These are phyloP conservation scores for Dichotomocladium elegans DNA, from an alignment of 371 early-diverging fungal species.

Conservation along the genomic window DNA sequence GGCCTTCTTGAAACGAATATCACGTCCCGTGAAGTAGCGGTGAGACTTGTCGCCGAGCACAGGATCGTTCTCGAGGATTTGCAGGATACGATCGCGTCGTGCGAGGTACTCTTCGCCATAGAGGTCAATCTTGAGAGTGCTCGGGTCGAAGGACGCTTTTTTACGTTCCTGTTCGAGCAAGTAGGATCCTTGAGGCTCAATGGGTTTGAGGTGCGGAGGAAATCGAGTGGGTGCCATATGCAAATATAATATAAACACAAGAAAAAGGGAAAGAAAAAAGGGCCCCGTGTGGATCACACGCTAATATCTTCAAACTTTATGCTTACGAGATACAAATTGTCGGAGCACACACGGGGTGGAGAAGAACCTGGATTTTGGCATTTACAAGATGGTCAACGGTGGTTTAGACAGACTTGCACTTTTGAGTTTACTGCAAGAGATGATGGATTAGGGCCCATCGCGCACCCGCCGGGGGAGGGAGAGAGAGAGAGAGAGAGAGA, in stretches of 20 bases:
- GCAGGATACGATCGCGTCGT: slow-evolving; percentile 31
- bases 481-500: too few relatives aligned
- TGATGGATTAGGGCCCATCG: too few relatives aligned
- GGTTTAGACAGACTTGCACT: too few relatives aligned
- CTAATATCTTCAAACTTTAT: not conserved
- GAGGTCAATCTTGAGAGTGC: slow-evolving; percentile 35
- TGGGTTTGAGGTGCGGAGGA: slow-evolving; percentile 48
- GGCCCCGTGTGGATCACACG: not conserved
- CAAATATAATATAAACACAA: not conserved
- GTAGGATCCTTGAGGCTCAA: slow-evolving; percentile 48
- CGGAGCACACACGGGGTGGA: too few relatives aligned
- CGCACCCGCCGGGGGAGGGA: too few relatives aligned
- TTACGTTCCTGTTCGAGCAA: slow-evolving; percentile 40
- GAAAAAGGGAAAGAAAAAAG: slow-evolving; percentile 8
- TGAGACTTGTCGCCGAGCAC: slow-evolving; percentile 51
- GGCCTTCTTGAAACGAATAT: slow-evolving; percentile 45
- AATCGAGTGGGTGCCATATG: slow-evolving; percentile 25
- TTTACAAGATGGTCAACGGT: too few relatives aligned
- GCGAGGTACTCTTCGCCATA: slow-evolving; percentile 30
- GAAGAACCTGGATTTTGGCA: too few relatives aligned
- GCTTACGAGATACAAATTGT: slow-evolving; percentile 5
- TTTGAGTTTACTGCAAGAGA: too few relatives aligned
- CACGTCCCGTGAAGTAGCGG: slow-evolving; percentile 52
- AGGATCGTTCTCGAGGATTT: slow-evolving; percentile 51
- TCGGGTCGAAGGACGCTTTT: slow-evolving; percentile 30